Evolutionary conservation across 768 basidiomycete species (phyloP), one percentile per base, ranked within the genome.

Genomic region (Gymnopilus dilepis): DNA sequence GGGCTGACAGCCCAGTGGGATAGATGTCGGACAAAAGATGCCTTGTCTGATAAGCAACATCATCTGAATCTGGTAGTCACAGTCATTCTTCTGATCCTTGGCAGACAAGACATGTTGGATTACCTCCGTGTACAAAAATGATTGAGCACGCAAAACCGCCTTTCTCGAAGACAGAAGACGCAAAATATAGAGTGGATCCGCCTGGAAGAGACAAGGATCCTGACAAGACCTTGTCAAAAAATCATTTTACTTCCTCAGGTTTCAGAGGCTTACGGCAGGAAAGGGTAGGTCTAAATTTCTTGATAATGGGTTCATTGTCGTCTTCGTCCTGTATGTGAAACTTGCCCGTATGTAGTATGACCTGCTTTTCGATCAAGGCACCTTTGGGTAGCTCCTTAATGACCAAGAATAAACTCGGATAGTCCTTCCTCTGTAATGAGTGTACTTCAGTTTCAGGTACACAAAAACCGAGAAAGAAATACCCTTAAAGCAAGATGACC

Each of bases 291-390:
- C 65, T 58, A 30, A 69, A 69, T 8, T 73, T 66, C 45, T 80
- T 70, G 30, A 77, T 52, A 4, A 69, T 69, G 0, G 62, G 30
- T 51, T 84, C 84, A n/a, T 76, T 80, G 31, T 80, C 83, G 31
- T 84, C 84, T 34, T 84, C 84, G 51, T 82, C 83, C 4, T 63
- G 56, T 13, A 80, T 56, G n/a, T 72, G 63, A 58, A 80, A 83
- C 34, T 83, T 82, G 3, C 91, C 89, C 0, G 88, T 91, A 67
- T 93, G 91, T 11, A 86, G 70, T 6, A 91, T 64, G 1, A 88
- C 85, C 69, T 94, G 92, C 66, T 92, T 92, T 71, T 95, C 93
- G 11, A 93, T 68, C 33, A 84, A 71, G 1, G 91, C 93, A 57
- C 78, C 81, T 67, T 90, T 92, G 0, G 93, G 93, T 7, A 95